Conservation (phyloP, 2,329 filamentous ascomycete genomes). For the Cercospora sp. region DNA sequence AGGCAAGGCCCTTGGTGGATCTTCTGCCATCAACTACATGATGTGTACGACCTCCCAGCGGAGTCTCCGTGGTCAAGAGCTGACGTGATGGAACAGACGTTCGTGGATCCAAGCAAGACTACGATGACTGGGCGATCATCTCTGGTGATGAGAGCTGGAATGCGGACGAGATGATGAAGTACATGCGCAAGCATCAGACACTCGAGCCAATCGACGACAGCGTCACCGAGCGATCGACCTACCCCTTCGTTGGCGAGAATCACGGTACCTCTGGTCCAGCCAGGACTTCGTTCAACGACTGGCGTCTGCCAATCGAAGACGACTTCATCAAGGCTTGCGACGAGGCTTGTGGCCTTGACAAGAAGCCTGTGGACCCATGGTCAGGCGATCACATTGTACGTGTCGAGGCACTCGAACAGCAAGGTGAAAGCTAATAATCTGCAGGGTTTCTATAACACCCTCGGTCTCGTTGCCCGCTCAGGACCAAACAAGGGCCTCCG, state of each 20-base stretch:
- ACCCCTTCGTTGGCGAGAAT: conserved; percentile 39
- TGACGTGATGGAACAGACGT: conserved; percentile 34
- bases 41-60: conserved; percentile 21
- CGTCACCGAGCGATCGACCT: conserved; percentile 33
- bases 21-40: conserved; percentile 44
- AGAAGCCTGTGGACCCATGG: conserved; percentile 43
- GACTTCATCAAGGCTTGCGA: conserved; percentile 41
- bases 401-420: neutral
- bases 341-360: conserved; percentile 38
- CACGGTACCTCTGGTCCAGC: conserved; percentile 42
- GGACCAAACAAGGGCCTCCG: conserved; percentile 39
- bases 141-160: conserved; percentile 49
- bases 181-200: conserved; percentile 44
- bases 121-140: conserved; percentile 49
- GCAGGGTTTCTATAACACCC: conserved; percentile 38
- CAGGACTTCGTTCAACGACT: conserved; percentile 41
- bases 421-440: neutral
- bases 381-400: conserved; percentile 40
- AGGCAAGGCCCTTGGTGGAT: conserved; percentile 45
- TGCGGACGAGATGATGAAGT: conserved; percentile 51
- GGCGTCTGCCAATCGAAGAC: conserved; percentile 39
- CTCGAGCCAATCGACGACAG: conserved; percentile 38
- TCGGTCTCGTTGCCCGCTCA: conserved; percentile 32
- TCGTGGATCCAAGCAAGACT: conserved; percentile 49
- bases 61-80: neutral